Percentiles rank a stretch among this genome's conserved stretches.
phyloP scores from a whole-genome alignment of 805 yeast genomes.

The Blastobotrys parvus region DNA sequence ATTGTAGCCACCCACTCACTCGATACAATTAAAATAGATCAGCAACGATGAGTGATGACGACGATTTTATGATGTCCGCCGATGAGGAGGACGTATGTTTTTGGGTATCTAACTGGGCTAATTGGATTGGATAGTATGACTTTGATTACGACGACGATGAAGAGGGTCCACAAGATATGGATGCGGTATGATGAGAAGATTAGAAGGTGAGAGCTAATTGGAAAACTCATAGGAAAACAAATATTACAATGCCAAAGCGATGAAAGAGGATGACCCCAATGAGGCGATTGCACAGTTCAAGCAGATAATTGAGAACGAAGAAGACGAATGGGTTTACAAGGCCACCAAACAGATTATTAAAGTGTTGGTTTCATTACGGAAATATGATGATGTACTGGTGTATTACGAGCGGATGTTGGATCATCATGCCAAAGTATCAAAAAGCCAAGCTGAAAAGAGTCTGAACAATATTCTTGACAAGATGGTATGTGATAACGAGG shows the following conservation, averaged over 20 bases:
- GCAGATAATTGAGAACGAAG: conserved; percentile 20
- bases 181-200: conserved; percentile 10
- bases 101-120: not conserved
- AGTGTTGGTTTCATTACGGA: conserved; percentile 17
- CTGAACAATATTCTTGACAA: conserved; percentile 26
- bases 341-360: conserved; percentile 30
- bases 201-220: not conserved
- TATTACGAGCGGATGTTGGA: conserved; percentile 18
- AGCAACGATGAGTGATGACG: conserved; percentile 28
- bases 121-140: conserved; percentile 22
- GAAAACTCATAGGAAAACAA: conserved; percentile 20
- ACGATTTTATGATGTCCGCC: conserved; percentile 32
- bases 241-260: conserved; percentile 32
- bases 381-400: conserved; percentile 17
- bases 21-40: conserved; percentile 20
- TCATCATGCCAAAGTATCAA: conserved; percentile 17
- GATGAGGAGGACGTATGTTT: conserved; percentile 29
- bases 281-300: conserved; percentile 26
- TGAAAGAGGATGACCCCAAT: conserved; percentile 27
- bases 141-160: conserved; percentile 32
- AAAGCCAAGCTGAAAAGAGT: conserved; percentile 30
- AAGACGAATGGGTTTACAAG: conserved; percentile 20
- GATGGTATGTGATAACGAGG: conserved; percentile 17
- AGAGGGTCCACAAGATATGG: conserved; percentile 14
- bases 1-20: not conserved